Conservation (phyloP, 495 filamentous ascomycete genomes). For the Aspergillus mulundensis region DNA sequence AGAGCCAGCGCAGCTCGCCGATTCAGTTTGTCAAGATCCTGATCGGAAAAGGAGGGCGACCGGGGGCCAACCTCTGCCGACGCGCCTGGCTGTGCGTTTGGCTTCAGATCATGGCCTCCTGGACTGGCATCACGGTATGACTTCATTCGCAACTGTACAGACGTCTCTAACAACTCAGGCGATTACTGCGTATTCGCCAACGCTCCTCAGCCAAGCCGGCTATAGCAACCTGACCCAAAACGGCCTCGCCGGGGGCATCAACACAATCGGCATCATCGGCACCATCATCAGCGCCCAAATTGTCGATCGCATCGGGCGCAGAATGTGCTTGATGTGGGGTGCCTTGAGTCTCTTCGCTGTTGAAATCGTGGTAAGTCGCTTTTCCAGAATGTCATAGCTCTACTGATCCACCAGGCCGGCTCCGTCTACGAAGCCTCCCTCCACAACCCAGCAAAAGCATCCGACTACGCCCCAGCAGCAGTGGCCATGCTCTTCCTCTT, state of each 20-base stretch:
- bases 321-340: conserved; percentile 41
- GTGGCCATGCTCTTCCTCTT: conserved; percentile 52
- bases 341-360: conserved; percentile 29
- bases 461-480: conserved; percentile 42
- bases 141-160: conserved; percentile 15
- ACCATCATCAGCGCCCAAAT: conserved; percentile 54
- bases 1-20: conserved; percentile 33
- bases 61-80: conserved; percentile 32
- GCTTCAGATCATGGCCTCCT: conserved; percentile 53
- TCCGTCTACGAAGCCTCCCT: conserved; percentile 38
- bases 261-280: conserved; percentile 51
- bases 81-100: conserved; percentile 48
- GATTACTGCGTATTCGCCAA: conserved; percentile 40
- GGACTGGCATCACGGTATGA: conserved; percentile 48
- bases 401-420: conserved; percentile 19
- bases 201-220: conserved; percentile 39
- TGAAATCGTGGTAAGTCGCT: conserved; percentile 31
- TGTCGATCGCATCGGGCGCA: conserved; percentile 46
- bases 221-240: conserved; percentile 43
- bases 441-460: conserved; percentile 25
- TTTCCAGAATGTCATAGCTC: no score
- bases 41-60: conserved; percentile 28
- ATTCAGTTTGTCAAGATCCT: conserved; percentile 37
- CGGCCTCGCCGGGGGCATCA: conserved; percentile 50
- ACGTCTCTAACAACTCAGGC: conserved; percentile 24